Percentiles rank a stretch among this genome's conserved stretches.
phyloP scores from a whole-genome alignment of 345 rosid genomes.

The Rhodomyrtus tomentosa region DNA sequence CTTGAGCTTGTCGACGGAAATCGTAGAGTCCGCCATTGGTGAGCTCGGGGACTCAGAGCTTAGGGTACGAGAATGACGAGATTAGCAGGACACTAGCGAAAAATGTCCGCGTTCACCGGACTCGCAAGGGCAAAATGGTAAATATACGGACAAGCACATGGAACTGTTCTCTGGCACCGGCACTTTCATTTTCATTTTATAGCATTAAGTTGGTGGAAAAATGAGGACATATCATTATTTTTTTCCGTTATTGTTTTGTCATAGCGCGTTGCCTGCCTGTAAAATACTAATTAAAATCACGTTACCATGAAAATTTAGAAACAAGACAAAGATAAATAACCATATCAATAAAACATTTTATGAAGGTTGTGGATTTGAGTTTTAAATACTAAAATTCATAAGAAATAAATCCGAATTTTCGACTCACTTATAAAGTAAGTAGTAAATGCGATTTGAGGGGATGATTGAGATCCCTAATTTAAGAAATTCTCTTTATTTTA shows the following conservation, averaged over 20 bases:
- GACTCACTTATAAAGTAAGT: not conserved
- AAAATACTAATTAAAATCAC: not conserved
- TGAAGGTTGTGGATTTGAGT: not conserved
- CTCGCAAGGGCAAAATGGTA: not conserved
- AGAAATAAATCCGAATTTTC: not conserved
- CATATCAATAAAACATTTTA: not conserved
- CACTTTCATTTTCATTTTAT: not conserved
- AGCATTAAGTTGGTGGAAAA: not conserved
- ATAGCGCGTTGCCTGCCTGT: not conserved
- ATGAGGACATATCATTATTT: not conserved
- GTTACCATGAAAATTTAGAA: too few relatives aligned
- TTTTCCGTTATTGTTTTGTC: not conserved
- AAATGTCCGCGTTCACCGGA: not conserved
- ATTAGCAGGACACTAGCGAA: not conserved
- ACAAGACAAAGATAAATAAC: not conserved
- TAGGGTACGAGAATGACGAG: not conserved
- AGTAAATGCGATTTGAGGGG: not conserved
- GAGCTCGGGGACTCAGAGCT: not conserved
- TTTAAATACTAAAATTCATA: not conserved
- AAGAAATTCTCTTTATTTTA: not conserved
- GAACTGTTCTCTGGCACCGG: not conserved
- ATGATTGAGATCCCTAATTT: not conserved
- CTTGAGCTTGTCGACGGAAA: not conserved
- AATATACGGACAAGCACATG: not conserved
- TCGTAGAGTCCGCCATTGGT: slow-evolving; percentile 1